phyloP scores from a whole-genome alignment of 2,329 filamentous ascomycete genomes.

The Ceratocystis harringtonii region DNA sequence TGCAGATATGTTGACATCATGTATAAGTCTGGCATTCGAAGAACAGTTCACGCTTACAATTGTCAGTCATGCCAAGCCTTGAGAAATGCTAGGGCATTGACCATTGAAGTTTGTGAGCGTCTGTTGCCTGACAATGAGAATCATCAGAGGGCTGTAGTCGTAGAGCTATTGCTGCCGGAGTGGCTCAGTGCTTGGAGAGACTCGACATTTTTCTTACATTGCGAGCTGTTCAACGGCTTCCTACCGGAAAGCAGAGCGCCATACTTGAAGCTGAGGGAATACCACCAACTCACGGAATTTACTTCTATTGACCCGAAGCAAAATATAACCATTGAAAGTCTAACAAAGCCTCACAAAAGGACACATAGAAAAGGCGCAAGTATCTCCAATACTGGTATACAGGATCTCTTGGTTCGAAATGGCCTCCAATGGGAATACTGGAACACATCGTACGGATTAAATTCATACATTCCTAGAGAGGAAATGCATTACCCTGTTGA shows the following conservation, averaged over 20 bases:
- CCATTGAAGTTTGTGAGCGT: constrained; percentile 40
- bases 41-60: neutral
- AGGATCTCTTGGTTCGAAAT: constrained; percentile 32
- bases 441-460: constrained; percentile 20
- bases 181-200: constrained; percentile 7
- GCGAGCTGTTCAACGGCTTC: constrained; percentile 30
- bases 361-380: constrained; percentile 24
- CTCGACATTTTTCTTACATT: neutral
- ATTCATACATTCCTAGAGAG: neutral
- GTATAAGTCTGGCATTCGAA: fast-evolving
- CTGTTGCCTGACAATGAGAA: constrained; percentile 29
- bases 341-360: constrained; percentile 24
- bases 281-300: neutral
- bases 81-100: constrained; percentile 25
- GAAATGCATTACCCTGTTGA: constrained; percentile 7
- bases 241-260: constrained; percentile 28
- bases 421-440: constrained; percentile 29
- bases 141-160: constrained; percentile 32
- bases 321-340: constrained; percentile 22
- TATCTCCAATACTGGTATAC: constrained; percentile 21
- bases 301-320: too few species aligned
- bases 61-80: neutral
- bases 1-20: neutral
- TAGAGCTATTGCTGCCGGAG: constrained; percentile 34
- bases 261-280: constrained; percentile 23